Conservation (phyloP, 2,329 filamentous ascomycete genomes). For the Alternaria dauci region DNA sequence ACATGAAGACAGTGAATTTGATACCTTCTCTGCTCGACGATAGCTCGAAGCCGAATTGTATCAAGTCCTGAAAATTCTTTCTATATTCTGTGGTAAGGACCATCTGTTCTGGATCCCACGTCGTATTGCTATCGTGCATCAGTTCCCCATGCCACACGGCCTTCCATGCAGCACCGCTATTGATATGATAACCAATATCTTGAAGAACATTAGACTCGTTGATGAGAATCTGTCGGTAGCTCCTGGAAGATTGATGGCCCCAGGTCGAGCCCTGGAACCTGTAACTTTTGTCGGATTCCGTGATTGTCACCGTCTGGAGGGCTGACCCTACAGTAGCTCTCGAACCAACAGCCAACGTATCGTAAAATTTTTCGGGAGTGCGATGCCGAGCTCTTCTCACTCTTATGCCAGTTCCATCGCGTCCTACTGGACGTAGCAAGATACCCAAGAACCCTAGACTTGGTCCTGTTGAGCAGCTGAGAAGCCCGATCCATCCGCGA, state of each 20-base stretch:
- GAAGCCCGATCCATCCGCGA: background rate
- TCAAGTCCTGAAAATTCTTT: background rate
- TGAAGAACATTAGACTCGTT: background rate
- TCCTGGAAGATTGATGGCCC: background rate
- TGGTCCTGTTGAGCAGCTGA: background rate
- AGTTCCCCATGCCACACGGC: too few relatives aligned
- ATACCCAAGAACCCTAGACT: background rate
- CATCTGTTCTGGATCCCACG: background rate
- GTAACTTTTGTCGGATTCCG: too few relatives aligned
- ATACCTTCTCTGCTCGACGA: too few relatives aligned
- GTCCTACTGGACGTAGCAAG: rapidly evolving
- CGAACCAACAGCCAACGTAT: background rate
- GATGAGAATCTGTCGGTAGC: background rate
- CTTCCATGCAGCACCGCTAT: background rate
- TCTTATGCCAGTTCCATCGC: too few relatives aligned
- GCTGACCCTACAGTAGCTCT: background rate
- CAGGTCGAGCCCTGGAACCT: rapidly evolving
- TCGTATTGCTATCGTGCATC: background rate
- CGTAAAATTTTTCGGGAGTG: too few relatives aligned
- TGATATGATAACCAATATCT: background rate
- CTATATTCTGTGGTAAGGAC: background rate
- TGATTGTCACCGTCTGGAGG: background rate
- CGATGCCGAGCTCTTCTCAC: background rate
- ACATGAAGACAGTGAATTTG: background rate
- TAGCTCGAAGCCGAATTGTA: background rate